phyloP scores from a whole-genome alignment of 805 yeast genomes.

The Saccharomycopsis microspora region DNA sequence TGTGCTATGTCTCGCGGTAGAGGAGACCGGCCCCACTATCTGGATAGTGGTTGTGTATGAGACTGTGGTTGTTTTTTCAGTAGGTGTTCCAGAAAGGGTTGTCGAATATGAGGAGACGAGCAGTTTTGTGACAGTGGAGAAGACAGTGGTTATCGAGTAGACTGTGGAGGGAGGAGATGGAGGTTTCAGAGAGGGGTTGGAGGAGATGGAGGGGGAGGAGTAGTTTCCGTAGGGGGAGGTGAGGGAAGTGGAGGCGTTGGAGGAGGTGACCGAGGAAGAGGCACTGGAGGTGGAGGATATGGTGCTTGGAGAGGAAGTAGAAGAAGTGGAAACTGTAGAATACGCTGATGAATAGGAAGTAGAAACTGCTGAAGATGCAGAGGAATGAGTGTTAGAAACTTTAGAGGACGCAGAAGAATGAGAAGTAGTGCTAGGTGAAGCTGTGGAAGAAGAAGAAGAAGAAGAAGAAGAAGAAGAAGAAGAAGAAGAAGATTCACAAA shows the following conservation, averaged over 20 bases:
- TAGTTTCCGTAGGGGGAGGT: not conserved
- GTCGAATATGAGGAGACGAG: not conserved
- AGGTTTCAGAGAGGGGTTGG: not conserved
- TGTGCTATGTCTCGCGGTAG: not conserved
- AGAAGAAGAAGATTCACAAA: slow-evolving; percentile 8
- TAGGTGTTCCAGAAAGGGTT: not conserved
- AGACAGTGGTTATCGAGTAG: not conserved
- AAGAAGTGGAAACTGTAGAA: slow-evolving; percentile 3
- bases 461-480: not conserved
- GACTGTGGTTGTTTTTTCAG: too few species aligned
- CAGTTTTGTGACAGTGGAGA: not conserved
- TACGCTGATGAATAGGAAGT: not conserved
- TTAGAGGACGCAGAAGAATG: slow-evolving; percentile 5
- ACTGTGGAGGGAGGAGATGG: not conserved
- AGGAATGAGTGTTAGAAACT: not conserved
- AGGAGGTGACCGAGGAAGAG: slow-evolving; percentile 3
- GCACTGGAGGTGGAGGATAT: slow-evolving; percentile 4
- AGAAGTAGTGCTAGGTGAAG: slow-evolving; percentile 4
- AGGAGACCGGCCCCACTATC: not conserved
- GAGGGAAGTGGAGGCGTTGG: not conserved
- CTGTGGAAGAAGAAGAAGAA: not conserved
- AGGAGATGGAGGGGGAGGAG: not conserved
- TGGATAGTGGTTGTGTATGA: too few species aligned
- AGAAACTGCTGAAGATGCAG: not conserved
- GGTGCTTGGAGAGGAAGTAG: slow-evolving; percentile 1